phyloP scores from a whole-genome alignment of 106 monocot species.

The Dactylorhiza incarnata region DNA sequence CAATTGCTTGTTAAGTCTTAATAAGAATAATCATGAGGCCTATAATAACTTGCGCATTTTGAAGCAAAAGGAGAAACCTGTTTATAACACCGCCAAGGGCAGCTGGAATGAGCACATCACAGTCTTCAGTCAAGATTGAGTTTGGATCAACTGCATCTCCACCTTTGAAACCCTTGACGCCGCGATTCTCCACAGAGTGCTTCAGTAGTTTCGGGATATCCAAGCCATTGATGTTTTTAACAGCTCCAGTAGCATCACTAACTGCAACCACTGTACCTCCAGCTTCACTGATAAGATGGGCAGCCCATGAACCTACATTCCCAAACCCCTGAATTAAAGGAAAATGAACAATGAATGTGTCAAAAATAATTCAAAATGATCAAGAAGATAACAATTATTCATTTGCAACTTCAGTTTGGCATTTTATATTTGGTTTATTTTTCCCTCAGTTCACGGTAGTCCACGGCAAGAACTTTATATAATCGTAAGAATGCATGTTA shows the following conservation, averaged over 20 bases:
- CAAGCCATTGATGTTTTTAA: slow-evolving; percentile 54
- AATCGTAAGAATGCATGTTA: background rate
- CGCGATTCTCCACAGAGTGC: slow-evolving; percentile 26
- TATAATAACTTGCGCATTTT: background rate
- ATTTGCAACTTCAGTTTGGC: background rate
- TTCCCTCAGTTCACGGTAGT: background rate
- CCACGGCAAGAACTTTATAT: background rate
- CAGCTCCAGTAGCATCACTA: slow-evolving; percentile 66
- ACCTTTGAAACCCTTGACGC: slow-evolving; percentile 66
- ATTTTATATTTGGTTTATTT: background rate
- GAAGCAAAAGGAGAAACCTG: slow-evolving; percentile 6
- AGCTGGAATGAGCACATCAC: slow-evolving; percentile 71
- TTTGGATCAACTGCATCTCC: slow-evolving; percentile 57
- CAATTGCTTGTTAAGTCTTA: background rate
- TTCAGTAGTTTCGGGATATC: slow-evolving; percentile 39
- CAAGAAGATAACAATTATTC: background rate
- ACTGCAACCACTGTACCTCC: slow-evolving; percentile 59
- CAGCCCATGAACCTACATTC: slow-evolving; percentile 72
- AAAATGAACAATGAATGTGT: background rate
- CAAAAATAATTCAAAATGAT: slow-evolving; percentile 1
- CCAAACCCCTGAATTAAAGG: slow-evolving; percentile 51
- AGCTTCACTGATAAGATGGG: slow-evolving; percentile 47
- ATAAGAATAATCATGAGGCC: background rate
- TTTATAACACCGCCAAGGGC: slow-evolving; percentile 62
- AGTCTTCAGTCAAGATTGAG: slow-evolving; percentile 54